A percentile compares a stretch with the other conserved stretches of the same genome.
These are phyloP conservation scores for Pisolithus microcarpus DNA, from an alignment of 768 basidiomycete genomes.

Conservation along the genomic window DNA sequence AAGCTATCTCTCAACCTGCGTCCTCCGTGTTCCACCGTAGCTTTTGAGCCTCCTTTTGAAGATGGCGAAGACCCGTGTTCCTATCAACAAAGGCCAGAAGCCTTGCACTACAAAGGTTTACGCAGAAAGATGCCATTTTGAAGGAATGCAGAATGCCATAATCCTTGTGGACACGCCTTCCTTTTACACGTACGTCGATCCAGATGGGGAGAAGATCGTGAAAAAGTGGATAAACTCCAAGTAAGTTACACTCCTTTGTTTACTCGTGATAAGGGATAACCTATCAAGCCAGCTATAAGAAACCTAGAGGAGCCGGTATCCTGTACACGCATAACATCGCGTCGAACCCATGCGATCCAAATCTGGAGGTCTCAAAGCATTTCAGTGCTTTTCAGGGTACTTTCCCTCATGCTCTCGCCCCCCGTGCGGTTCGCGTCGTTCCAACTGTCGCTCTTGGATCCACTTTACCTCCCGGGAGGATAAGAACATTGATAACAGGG, in stretches of 20 bases:
- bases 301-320: background rate
- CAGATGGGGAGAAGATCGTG: background rate
- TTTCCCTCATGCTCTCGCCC: background rate
- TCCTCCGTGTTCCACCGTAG: too few relatives aligned
- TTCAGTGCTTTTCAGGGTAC: background rate
- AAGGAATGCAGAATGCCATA: background rate
- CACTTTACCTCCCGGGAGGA: background rate
- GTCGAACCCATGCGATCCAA: background rate
- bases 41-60: too few relatives aligned
- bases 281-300: background rate
- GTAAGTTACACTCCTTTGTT: background rate
- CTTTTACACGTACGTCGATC: background rate
- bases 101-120: background rate
- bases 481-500: background rate
- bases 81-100: background rate
- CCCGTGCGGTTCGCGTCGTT: background rate
- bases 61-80: too few relatives aligned
- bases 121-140: background rate
- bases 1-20: too few relatives aligned
- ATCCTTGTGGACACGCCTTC: background rate
- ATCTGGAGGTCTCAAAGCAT: background rate
- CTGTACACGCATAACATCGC: background rate
- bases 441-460: background rate
- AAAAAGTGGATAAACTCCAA: background rate
- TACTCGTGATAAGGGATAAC: background rate